Evolutionary conservation across 371 early-diverging fungal species (phyloP).

Genomic region (Dichotomocladium elegans): DNA sequence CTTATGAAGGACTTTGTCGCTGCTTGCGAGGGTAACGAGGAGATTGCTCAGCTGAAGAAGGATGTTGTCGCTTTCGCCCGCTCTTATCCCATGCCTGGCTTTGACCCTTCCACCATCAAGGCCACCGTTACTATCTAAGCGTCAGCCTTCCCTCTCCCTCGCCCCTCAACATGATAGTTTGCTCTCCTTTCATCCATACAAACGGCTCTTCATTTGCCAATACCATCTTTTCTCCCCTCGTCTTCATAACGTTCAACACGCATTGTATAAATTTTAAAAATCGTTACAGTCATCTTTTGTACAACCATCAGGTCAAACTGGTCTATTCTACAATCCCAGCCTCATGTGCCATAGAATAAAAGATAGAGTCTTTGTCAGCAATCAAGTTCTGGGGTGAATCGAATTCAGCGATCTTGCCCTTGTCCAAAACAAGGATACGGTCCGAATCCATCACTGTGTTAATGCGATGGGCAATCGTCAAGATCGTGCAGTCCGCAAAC

Average conservation of each 20-base stretch:
- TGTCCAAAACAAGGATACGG: constrained; percentile 78
- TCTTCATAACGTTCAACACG: background rate
- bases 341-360: constrained; percentile 72
- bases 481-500: constrained; percentile 81
- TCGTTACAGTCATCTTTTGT: background rate
- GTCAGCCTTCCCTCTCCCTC: background rate
- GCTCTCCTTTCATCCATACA: too few relatives aligned
- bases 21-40: constrained; percentile 62
- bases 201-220: too few relatives aligned
- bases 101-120: constrained; percentile 43
- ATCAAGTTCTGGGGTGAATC: constrained; percentile 71
- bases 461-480: constrained; percentile 93
- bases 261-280: constrained; percentile 11
- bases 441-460: constrained; percentile 89
- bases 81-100: constrained; percentile 90
- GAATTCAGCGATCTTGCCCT: constrained; percentile 76
- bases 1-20: constrained; percentile 94
- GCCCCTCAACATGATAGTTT: constrained; percentile 2
- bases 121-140: constrained; percentile 42
- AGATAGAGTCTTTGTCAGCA: constrained; percentile 57
- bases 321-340: constrained; percentile 52
- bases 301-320: background rate
- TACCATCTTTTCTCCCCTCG: background rate
- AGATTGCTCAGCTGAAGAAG: constrained; percentile 74
- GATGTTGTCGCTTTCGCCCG: constrained; percentile 92